These are phyloP conservation scores for Pyrenochaeta sp. DNA, from an alignment of 2,329 filamentous ascomycete species.

Conservation along the genomic window DNA sequence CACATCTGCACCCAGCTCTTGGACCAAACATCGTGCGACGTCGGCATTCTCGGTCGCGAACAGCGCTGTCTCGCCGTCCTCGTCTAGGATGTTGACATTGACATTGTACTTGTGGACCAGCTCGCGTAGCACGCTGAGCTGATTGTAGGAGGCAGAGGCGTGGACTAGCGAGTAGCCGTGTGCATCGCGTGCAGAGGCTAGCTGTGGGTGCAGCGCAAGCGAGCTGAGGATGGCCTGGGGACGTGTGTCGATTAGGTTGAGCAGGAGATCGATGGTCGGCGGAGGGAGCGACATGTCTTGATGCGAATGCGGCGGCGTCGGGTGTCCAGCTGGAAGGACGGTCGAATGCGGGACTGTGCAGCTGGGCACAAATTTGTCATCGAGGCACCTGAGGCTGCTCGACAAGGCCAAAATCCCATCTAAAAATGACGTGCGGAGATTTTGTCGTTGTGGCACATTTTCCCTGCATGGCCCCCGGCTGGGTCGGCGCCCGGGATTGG, in stretches of 20 bases:
- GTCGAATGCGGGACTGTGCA: neutral
- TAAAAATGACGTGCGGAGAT: neutral
- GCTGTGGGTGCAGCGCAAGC: conserved; percentile 75
- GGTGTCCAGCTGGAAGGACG: neutral
- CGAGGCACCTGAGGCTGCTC: neutral
- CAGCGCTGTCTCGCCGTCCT: conserved; percentile 92
- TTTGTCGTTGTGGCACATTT: neutral
- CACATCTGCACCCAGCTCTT: conserved; percentile 79
- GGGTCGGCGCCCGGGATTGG: neutral
- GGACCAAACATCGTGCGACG: conserved; percentile 80
- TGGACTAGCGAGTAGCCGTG: conserved; percentile 96
- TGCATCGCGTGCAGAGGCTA: conserved; percentile 83
- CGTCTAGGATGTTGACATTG: conserved; percentile 81
- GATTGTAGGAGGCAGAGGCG: conserved; percentile 91
- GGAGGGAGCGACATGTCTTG: conserved; percentile 41
- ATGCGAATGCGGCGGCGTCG: neutral
- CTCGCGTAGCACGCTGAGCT: conserved; percentile 78
- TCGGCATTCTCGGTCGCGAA: conserved; percentile 88
- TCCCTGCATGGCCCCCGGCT: neutral
- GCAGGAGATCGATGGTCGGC: conserved; percentile 56
- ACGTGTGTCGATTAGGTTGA: conserved; percentile 78
- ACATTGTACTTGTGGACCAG: conserved; percentile 81
- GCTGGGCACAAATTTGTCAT: neutral
- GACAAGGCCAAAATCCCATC: neutral
- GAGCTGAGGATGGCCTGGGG: conserved; percentile 76